These are phyloP conservation scores for Calycina herbarum DNA, from an alignment of 2,329 filamentous ascomycete species.

Conservation along the genomic window DNA sequence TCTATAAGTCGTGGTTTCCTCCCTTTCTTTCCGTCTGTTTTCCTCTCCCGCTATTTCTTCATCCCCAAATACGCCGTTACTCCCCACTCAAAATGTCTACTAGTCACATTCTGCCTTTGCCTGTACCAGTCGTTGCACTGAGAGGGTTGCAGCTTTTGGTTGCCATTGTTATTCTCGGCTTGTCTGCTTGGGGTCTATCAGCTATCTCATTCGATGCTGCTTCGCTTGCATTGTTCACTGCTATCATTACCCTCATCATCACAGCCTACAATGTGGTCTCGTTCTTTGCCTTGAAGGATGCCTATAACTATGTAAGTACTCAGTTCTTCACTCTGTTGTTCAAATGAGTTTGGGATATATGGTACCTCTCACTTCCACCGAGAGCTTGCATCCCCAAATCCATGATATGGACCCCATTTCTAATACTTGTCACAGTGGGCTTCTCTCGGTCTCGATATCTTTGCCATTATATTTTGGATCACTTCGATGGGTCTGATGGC, in stretches of 20 bases:
- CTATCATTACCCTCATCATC: slow-evolving; percentile 11
- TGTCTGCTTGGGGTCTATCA: slow-evolving; percentile 8
- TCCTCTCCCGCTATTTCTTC: neutral
- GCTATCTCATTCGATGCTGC: neutral
- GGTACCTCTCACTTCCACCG: neutral
- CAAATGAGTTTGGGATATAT: neutral
- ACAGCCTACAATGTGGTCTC: slow-evolving; percentile 9
- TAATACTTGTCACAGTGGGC: slow-evolving; percentile 9
- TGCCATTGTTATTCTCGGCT: slow-evolving; percentile 7
- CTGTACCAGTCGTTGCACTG: slow-evolving; percentile 3
- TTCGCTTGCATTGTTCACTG: slow-evolving; percentile 9
- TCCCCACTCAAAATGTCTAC: neutral
- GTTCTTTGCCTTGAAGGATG: neutral
- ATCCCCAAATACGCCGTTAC: neutral
- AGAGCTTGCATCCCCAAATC: no score
- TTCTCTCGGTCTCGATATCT: slow-evolving; percentile 9
- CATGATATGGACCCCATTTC: neutral
- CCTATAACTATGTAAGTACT: slow-evolving; percentile 12
- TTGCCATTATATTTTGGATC: slow-evolving; percentile 13
- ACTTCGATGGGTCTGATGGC: slow-evolving; percentile 10
- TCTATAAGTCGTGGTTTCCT: neutral
- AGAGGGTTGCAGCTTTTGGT: neutral
- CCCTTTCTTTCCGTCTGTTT: neutral
- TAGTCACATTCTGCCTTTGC: slow-evolving; percentile 5
- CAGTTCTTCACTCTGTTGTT: neutral